These are phyloP conservation scores for Azolla pinnata DNA, from an alignment of 75 land plant genomes.

Conservation along the genomic window DNA sequence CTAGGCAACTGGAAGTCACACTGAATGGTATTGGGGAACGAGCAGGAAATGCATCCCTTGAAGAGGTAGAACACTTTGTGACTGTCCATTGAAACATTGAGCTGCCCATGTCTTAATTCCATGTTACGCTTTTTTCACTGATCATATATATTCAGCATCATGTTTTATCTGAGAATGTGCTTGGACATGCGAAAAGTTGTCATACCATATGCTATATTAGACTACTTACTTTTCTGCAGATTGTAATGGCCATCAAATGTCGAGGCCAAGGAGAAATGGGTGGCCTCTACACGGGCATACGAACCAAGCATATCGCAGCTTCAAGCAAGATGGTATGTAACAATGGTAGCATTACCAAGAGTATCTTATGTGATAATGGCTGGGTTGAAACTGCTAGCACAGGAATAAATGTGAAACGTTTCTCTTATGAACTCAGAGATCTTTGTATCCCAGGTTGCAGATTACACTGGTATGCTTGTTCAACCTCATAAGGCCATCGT, in stretches of 20 bases:
- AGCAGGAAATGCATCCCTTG: constrained; percentile 97
- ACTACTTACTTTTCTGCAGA: constrained; percentile 21
- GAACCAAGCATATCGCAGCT: constrained; percentile 57
- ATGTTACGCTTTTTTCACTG: too few relatives aligned
- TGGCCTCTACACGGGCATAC: constrained; percentile 74
- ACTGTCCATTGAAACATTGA: too few relatives aligned
- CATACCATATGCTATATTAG: too few relatives aligned
- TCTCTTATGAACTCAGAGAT: background rate
- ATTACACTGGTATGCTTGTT: constrained; percentile 66
- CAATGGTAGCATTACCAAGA: too few relatives aligned
- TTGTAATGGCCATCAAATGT: constrained; percentile 79
- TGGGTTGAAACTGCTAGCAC: too few relatives aligned
- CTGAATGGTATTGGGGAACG: constrained; percentile 98
- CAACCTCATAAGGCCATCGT: constrained; percentile 99
- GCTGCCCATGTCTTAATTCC: too few relatives aligned
- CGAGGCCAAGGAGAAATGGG: constrained; percentile 51
- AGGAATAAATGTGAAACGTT: too few relatives aligned
- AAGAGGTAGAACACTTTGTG: constrained; percentile 74
- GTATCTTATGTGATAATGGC: too few relatives aligned
- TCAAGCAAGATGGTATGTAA: constrained; percentile 77
- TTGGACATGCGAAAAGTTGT: too few relatives aligned
- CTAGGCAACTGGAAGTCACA: constrained; percentile 95
- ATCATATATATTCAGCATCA: too few relatives aligned
- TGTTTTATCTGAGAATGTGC: too few relatives aligned
- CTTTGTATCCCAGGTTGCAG: constrained; percentile 41